phyloP scores from a whole-genome alignment of 495 filamentous ascomycete species.

The Xylaria intraflava region DNA sequence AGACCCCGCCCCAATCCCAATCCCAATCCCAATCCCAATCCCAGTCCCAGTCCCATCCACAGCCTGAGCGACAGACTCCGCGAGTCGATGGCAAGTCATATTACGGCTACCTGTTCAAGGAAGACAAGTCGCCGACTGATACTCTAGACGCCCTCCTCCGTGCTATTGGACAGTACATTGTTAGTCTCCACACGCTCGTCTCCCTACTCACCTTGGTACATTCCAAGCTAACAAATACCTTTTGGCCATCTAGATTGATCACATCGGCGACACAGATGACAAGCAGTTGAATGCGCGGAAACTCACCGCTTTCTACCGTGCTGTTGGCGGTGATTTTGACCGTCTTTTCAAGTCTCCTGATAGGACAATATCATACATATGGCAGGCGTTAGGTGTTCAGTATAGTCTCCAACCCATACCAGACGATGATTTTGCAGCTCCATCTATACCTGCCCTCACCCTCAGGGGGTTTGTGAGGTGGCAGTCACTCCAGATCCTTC shows the following conservation, averaged over 20 bases:
- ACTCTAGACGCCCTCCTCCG: constrained; percentile 70
- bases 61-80: constrained; percentile 5
- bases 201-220: constrained; percentile 3
- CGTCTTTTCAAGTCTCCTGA: constrained; percentile 71
- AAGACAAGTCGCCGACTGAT: constrained; percentile 69
- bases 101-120: constrained; percentile 81
- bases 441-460: constrained; percentile 75
- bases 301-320: constrained; percentile 80
- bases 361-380: constrained; percentile 78
- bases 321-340: constrained; percentile 86
- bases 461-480: constrained; percentile 80
- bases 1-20: constrained; percentile 4
- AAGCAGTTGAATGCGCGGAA: constrained; percentile 70
- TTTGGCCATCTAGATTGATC: constrained; percentile 39
- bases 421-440: constrained; percentile 62
- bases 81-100: constrained; percentile 36
- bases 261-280: constrained; percentile 59
- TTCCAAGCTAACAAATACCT: background rate
- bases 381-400: constrained; percentile 83
- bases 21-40: constrained; percentile 1
- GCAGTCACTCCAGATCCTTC: constrained; percentile 86
- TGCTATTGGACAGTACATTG: constrained; percentile 74
- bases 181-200: constrained; percentile 37
- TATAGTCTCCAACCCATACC: constrained; percentile 64
- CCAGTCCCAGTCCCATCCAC: background rate